Evolutionary conservation across 1,139 yeast species (phyloP).

Genomic region (Taphrina sp.): DNA sequence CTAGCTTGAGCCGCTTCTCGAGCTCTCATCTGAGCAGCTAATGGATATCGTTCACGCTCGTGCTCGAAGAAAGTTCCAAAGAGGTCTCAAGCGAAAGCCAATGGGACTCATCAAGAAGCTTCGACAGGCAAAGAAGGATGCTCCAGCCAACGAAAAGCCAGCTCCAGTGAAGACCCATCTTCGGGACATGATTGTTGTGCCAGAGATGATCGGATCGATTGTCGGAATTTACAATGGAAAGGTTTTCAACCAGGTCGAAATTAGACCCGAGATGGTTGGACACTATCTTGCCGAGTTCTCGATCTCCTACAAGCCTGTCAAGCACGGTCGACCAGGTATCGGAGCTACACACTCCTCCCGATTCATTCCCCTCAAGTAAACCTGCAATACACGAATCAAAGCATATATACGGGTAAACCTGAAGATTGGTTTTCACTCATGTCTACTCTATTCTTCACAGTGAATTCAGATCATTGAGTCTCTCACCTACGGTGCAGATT

Average conservation of each 20-base stretch:
- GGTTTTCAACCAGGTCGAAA: constrained; percentile 98
- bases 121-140: constrained; percentile 94
- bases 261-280: constrained; percentile 99
- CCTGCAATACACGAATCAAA: neutral
- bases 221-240: constrained; percentile 99
- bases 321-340: constrained; percentile 98
- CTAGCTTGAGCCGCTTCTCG: constrained; percentile 91
- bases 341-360: constrained; percentile 78
- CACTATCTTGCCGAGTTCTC: constrained; percentile 99
- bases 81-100: constrained; percentile 35
- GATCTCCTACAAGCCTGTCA: constrained; percentile 98
- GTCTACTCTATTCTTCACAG: neutral
- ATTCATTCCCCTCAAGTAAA: constrained; percentile 64
- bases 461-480: constrained; percentile 19
- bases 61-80: constrained; percentile 35
- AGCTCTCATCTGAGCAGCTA: constrained; percentile 94
- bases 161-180: constrained; percentile 97
- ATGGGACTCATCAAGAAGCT: constrained; percentile 97
- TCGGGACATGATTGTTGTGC: constrained; percentile 98
- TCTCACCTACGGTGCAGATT: constrained; percentile 27
- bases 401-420: neutral
- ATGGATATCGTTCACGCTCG: constrained; percentile 46
- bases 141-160: constrained; percentile 96
- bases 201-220: constrained; percentile 99
- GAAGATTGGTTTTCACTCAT: neutral